A percentile compares a stretch with the other conserved stretches of the same genome.
These are phyloP conservation scores for Endoconidiophora laricicola DNA, from an alignment of 2,329 filamentous ascomycete species.

Conservation along the genomic window DNA sequence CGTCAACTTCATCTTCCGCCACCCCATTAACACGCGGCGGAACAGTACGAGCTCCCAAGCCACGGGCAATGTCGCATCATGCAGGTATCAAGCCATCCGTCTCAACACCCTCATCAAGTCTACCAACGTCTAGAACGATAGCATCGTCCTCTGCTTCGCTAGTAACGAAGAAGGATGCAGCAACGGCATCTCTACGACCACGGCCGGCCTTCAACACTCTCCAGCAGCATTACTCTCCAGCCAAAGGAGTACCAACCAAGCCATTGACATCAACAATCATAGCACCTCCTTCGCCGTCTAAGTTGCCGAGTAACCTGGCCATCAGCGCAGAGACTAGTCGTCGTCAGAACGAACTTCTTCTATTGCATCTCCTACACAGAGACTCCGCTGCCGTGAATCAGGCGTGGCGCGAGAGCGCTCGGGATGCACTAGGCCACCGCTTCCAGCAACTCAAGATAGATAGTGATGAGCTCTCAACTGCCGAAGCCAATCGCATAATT, in stretches of 20 bases:
- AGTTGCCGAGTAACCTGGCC: constrained; percentile 42
- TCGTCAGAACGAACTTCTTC: constrained; percentile 47
- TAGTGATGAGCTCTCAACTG: constrained; percentile 20
- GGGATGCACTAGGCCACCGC: constrained; percentile 27
- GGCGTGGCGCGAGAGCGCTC: constrained; percentile 42
- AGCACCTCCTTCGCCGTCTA: constrained; percentile 43
- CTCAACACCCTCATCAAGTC: neutral
- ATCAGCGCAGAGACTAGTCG: constrained; percentile 39
- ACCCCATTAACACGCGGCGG: neutral
- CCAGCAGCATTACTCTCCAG: constrained; percentile 52
- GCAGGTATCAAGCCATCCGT: neutral
- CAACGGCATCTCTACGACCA: constrained; percentile 20
- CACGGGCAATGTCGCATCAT: constrained; percentile 16
- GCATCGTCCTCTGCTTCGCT: neutral
- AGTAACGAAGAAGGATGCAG: neutral
- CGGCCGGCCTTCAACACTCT: constrained; percentile 43
- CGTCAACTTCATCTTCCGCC: neutral
- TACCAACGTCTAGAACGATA: neutral
- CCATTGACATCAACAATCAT: constrained; percentile 41
- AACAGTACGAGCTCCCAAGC: constrained; percentile 13
- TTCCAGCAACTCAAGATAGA: constrained; percentile 26
- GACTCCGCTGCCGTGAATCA: constrained; percentile 27
- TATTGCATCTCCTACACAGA: constrained; percentile 47
- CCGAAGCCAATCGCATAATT: constrained; percentile 30
- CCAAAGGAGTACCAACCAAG: constrained; percentile 42